phyloP scores from a whole-genome alignment of 331 rosid genomes.

The Telfairia occidentalis region DNA sequence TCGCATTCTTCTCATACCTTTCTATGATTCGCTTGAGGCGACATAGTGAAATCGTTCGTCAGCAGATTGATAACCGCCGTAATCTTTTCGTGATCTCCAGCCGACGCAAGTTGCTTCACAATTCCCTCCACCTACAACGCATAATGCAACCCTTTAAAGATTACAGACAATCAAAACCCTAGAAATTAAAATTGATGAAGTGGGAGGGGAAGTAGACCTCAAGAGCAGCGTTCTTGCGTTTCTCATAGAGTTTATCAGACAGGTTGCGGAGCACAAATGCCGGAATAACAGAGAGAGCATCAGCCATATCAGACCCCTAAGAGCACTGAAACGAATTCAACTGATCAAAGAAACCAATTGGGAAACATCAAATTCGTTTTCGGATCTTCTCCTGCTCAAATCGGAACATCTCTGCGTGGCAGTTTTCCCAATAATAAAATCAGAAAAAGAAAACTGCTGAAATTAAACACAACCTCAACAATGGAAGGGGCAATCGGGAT shows the following conservation, averaged over 20 bases:
- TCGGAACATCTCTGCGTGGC: slow-evolving; percentile 38
- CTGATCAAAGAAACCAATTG: not conserved
- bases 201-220: slow-evolving; percentile 40
- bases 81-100: slow-evolving; percentile 79
- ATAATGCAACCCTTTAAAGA: not conserved
- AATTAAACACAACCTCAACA: not conserved
- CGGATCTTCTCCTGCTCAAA: slow-evolving; percentile 75
- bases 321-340: not conserved
- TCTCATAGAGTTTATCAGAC: slow-evolving; percentile 92
- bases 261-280: slow-evolving; percentile 81
- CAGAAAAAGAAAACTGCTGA: not conserved
- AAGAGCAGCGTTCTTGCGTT: slow-evolving; percentile 95
- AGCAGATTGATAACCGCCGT: slow-evolving; percentile 69
- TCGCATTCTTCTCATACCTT: slow-evolving; percentile 35
- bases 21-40: slow-evolving; percentile 71
- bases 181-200: slow-evolving; percentile 14
- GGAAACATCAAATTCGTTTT: slow-evolving; percentile 43
- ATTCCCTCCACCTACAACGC: slow-evolving; percentile 72
- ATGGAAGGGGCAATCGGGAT: slow-evolving; percentile 1
- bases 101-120: slow-evolving; percentile 68
- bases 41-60: slow-evolving; percentile 48
- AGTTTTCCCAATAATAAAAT: not conserved
- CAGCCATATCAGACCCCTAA: slow-evolving; percentile 50
- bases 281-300: slow-evolving; percentile 50
- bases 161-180: slow-evolving; percentile 19